Evolutionary conservation across 495 filamentous ascomycete species (phyloP).

Genomic region (Parachaetomium inaequale): DNA sequence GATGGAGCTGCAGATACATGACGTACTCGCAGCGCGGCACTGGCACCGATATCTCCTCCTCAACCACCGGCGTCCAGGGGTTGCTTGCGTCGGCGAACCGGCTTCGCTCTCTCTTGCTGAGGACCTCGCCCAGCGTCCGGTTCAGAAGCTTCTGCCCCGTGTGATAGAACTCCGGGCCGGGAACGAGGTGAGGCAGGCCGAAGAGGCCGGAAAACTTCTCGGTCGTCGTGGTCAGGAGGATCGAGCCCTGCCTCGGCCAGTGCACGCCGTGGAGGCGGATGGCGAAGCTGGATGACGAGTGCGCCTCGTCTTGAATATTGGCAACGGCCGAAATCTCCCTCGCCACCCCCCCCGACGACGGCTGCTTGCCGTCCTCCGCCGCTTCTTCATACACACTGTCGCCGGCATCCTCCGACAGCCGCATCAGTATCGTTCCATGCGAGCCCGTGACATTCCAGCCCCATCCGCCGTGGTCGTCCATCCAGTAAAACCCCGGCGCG

Average conservation of each 20-base stretch:
- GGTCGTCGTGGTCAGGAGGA: slow-evolving; percentile 80
- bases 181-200: slow-evolving; percentile 75
- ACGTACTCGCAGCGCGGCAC: slow-evolving; percentile 84
- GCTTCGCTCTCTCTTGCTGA: slow-evolving; percentile 57
- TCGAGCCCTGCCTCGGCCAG: slow-evolving; percentile 68
- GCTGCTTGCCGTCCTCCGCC: slow-evolving; percentile 12
- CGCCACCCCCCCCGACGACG: slow-evolving; percentile 30
- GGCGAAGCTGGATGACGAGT: slow-evolving; percentile 66
- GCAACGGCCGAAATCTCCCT: slow-evolving; percentile 62
- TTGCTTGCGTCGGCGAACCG: slow-evolving; percentile 47
- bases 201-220: slow-evolving; percentile 91
- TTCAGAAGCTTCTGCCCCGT: slow-evolving; percentile 65
- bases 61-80: slow-evolving; percentile 58
- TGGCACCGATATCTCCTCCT: slow-evolving; percentile 55
- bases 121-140: slow-evolving; percentile 61
- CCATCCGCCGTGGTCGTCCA: slow-evolving; percentile 49
- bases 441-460: slow-evolving; percentile 64
- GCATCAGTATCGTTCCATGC: slow-evolving; percentile 52
- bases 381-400: slow-evolving; percentile 39
- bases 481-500: slow-evolving; percentile 42
- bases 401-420: slow-evolving; percentile 49
- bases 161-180: slow-evolving; percentile 62
- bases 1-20: slow-evolving; percentile 80
- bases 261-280: slow-evolving; percentile 77
- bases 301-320: slow-evolving; percentile 65